Percentiles rank a stretch among this genome's conserved stretches.
phyloP scores from a whole-genome alignment of 352 stramenopile genomes.

The Phytopythium delawarense region DNA sequence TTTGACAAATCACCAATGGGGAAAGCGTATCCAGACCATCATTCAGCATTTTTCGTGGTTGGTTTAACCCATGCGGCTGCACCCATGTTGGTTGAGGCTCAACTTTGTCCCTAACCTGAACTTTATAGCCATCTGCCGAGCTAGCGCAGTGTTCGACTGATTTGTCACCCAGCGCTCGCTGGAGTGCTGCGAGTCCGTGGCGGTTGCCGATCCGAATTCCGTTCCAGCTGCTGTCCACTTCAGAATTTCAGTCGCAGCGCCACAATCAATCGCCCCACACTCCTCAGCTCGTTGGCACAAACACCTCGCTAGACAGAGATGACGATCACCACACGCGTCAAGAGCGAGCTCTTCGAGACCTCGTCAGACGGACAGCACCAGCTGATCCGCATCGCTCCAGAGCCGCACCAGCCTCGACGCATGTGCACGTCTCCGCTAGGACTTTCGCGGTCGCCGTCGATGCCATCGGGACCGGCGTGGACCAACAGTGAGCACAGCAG shows the following conservation, averaged over 20 bases:
- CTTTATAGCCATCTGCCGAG: not conserved
- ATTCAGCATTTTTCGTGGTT: not conserved
- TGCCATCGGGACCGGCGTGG: conserved; percentile 18
- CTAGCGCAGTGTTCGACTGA: not conserved
- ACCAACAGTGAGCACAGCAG: conserved; percentile 25
- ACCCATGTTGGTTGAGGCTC: not conserved
- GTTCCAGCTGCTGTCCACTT: not conserved
- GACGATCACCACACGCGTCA: conserved; percentile 28
- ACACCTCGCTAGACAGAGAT: conserved; percentile 5
- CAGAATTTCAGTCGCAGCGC: not conserved
- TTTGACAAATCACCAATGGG: not conserved
- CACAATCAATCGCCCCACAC: not conserved
- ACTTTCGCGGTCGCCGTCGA: not conserved
- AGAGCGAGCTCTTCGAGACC: conserved; percentile 19
- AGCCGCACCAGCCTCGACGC: not conserved
- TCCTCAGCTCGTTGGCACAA: not conserved
- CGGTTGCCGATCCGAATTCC: not conserved
- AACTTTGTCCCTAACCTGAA: not conserved
- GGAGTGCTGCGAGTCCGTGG: not conserved
- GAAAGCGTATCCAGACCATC: conserved; percentile 4
- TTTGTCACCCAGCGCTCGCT: not conserved
- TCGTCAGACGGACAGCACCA: conserved; percentile 12
- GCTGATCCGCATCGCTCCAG: conserved; percentile 5
- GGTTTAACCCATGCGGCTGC: not conserved
- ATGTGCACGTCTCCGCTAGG: not conserved